Base-by-base conservation (phyloP, 345 rosid genomes). In the Lepidium aucheri region DNA sequence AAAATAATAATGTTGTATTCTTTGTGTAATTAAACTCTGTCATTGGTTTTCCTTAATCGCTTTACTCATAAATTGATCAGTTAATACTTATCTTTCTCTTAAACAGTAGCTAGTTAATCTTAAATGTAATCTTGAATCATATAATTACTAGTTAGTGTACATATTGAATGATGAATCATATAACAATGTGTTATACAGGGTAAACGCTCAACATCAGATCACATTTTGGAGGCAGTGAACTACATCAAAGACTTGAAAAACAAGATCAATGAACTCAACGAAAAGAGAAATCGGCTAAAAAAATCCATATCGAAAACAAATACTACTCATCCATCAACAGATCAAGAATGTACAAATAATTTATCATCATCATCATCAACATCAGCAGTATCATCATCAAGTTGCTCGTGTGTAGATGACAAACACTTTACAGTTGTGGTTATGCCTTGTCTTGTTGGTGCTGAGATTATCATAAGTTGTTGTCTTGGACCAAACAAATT, bases 181-280 rank as follows among this genome's bases (percentile, higher is more conserved):
- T 22, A 52, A 5, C 32, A 0, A 28, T 10, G 28, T 63, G 11
- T 4, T 18, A 40, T 50, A 18, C 49, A 73, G 77, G 77, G 77
- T 38, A 74, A 53, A 54, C 77, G 68, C 9, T 45, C 77, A 5
- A 51, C 73, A 52, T 22, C 73, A 60, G 77, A 74, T 60, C 77
- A 66, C 13, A 24, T 74, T 20, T 53, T 7, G 1, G 43, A 74
- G 15, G 57, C 77, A 7, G 68, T 53, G 28, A 60, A 53, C 8
- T 74, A 74, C 38, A 74, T 74, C 51, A 67, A 67, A 17, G 51
- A 67, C 45, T 67, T 74, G 15, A 20, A 67, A 30, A 74, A 36
- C 12, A 74, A 60, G 6, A 74, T 45, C 15, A 74, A 60, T 53
- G 53, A 67, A 20, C 68, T 74, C 6, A 20, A 20, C 4, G 59